Evolutionary conservation across 225 moss, liverwort and hornwort species (phyloP).

Genomic region (Asterella californica): DNA sequence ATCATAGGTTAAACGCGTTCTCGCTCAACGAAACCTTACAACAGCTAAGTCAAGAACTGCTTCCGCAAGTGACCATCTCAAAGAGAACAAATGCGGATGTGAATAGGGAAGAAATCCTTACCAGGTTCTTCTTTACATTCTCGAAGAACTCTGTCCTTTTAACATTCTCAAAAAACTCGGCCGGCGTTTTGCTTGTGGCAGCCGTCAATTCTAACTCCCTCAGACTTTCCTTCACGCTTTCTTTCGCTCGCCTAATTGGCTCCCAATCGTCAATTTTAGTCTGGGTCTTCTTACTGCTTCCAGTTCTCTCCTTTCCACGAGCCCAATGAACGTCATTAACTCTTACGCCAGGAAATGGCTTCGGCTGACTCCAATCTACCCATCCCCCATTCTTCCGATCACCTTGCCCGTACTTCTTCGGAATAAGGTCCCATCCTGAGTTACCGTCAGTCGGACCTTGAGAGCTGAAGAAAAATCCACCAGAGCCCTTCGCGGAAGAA

Average conservation of each 20-base stretch:
- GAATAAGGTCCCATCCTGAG: conserved; percentile 31
- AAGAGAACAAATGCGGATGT: background rate
- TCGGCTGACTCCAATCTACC: conserved; percentile 57
- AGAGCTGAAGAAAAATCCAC: conserved; percentile 29
- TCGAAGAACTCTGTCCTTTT: conserved; percentile 95
- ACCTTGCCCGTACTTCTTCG: conserved; percentile 41
- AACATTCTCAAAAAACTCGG: conserved; percentile 94
- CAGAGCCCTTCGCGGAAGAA: conserved; percentile 30
- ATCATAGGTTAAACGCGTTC: background rate
- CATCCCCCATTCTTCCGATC: conserved; percentile 46
- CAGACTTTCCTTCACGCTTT: conserved; percentile 89
- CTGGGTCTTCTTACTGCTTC: conserved; percentile 23
- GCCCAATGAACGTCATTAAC: conserved; percentile 59
- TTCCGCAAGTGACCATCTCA: background rate
- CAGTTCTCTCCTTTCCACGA: conserved; percentile 44
- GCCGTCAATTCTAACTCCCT: conserved; percentile 86
- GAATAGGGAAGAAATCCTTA: conserved; percentile 16
- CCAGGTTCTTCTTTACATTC: conserved; percentile 97
- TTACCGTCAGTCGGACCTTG: background rate
- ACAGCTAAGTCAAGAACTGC: background rate
- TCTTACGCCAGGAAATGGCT: conserved; percentile 42
- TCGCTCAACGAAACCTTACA: background rate
- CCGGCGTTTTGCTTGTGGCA: conserved; percentile 85
- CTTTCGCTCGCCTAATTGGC: conserved; percentile 87
- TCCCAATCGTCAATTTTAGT: conserved; percentile 80